Percentiles rank a stretch among this genome's conserved stretches.
phyloP scores from a whole-genome alignment of 1,284 basidiomycete genomes.

The Pseudozyma pruni region DNA sequence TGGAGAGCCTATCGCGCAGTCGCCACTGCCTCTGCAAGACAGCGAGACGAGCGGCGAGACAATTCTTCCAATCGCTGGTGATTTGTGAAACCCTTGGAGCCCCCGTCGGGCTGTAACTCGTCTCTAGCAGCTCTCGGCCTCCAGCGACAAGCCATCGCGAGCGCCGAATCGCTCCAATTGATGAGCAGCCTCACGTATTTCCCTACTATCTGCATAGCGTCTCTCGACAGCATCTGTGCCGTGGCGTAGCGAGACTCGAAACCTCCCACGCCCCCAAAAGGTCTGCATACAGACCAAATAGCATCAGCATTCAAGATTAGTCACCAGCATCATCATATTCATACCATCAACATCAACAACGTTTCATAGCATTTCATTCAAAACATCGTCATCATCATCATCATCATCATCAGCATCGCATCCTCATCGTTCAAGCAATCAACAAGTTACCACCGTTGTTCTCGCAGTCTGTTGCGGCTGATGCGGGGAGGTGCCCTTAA shows the following conservation, averaged over 20 bases:
- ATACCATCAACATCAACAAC: conserved; percentile 5
- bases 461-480: no score
- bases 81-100: conserved; percentile 1
- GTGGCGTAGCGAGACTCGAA: not conserved
- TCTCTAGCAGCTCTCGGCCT: no score
- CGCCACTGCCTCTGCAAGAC: conserved; percentile 3
- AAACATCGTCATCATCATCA: conserved; percentile 5
- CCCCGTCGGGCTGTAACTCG: not conserved
- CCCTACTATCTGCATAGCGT: no score
- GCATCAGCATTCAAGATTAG: not conserved
- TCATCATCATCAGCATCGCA: conserved; percentile 14
- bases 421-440: conserved; percentile 3
- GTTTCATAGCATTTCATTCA: conserved; percentile 9
- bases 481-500: no score
- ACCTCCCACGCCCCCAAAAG: conserved; percentile 12
- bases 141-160: no score
- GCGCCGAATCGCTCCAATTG: no score
- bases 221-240: not conserved
- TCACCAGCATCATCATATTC: conserved; percentile 15
- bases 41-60: conserved; percentile 4
- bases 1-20: not conserved
- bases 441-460: not conserved
- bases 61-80: not conserved
- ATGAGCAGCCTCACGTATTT: no score
- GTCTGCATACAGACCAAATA: conserved; percentile 10